Percentiles rank a stretch among this genome's conserved stretches.
Evolutionary conservation across 139 green algal genomes (phyloP).

Genomic region (Spirogloea muscicola): DNA sequence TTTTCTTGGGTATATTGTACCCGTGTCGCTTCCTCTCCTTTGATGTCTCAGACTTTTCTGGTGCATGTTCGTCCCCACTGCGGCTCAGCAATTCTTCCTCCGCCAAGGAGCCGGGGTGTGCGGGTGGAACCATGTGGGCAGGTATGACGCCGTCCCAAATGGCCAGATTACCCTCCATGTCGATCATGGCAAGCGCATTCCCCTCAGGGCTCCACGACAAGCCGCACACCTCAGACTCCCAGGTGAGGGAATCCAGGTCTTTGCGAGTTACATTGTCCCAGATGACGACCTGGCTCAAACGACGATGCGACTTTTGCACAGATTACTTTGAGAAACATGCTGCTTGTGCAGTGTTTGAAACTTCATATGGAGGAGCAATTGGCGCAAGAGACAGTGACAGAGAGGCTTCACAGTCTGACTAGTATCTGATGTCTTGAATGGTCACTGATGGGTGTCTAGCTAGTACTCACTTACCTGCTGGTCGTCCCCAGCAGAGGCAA

Average conservation of each 20-base stretch:
- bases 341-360: no score
- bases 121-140: slow-evolving; percentile 21
- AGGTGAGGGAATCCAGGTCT: slow-evolving; percentile 22
- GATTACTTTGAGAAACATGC: no score
- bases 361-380: no score
- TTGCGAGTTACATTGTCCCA: slow-evolving; percentile 60
- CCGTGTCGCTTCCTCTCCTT: background rate
- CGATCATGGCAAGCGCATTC: slow-evolving; percentile 66
- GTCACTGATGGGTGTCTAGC: no score
- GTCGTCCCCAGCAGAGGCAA: slow-evolving; percentile 60
- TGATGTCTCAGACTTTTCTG: background rate
- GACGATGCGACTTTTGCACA: no score
- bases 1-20: no score
- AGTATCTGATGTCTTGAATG: no score
- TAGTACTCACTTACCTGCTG: no score
- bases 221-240: slow-evolving; percentile 30
- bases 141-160: slow-evolving; percentile 65
- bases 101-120: no score
- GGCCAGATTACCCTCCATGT: slow-evolving; percentile 56
- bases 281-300: slow-evolving; percentile 59
- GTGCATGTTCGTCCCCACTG: background rate
- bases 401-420: no score
- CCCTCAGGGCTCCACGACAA: slow-evolving; percentile 66
- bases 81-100: no score
- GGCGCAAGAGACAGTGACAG: no score